These are phyloP conservation scores for Hypoxylon fuscum DNA, from an alignment of 495 filamentous ascomycete genomes.

Conservation along the genomic window DNA sequence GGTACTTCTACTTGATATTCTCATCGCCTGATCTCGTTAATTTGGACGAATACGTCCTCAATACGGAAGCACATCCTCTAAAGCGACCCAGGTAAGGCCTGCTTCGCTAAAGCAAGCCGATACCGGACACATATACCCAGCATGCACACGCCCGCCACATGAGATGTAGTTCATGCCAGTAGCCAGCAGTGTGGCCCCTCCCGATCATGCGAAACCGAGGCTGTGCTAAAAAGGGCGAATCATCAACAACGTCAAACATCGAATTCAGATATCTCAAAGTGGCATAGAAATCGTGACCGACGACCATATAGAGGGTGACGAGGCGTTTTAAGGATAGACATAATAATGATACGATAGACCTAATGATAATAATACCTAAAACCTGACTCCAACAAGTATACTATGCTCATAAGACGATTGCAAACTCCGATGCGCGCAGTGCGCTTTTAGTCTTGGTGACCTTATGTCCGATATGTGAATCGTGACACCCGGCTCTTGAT, in stretches of 20 bases:
- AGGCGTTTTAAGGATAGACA: constrained; percentile 11
- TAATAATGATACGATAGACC: constrained; percentile 26
- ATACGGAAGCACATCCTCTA: constrained; percentile 82
- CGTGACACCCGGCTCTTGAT: no score
- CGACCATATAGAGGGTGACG: constrained; percentile 12
- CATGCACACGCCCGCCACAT: no score
- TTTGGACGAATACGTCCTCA: constrained; percentile 64
- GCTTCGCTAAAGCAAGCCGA: no score
- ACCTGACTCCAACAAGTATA: no score
- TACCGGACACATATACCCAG: no score
- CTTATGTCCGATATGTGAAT: no score
- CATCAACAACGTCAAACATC: constrained; percentile 3
- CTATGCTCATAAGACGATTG: no score
- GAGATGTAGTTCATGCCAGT: no score
- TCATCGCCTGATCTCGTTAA: constrained; percentile 72
- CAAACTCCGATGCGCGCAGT: no score
- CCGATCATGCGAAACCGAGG: not conserved
- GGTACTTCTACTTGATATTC: constrained; percentile 88
- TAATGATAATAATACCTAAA: constrained; percentile 31
- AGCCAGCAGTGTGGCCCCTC: no score
- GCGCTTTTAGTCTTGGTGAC: no score
- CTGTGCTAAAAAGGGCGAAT: not conserved
- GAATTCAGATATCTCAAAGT: constrained; percentile 4
- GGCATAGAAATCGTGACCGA: constrained; percentile 19
- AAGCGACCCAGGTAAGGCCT: constrained; percentile 52